A percentile compares a stretch with the other conserved stretches of the same genome.
Conservation (phyloP, 345 rosid genomes). For the Trapa incisa region DNA sequence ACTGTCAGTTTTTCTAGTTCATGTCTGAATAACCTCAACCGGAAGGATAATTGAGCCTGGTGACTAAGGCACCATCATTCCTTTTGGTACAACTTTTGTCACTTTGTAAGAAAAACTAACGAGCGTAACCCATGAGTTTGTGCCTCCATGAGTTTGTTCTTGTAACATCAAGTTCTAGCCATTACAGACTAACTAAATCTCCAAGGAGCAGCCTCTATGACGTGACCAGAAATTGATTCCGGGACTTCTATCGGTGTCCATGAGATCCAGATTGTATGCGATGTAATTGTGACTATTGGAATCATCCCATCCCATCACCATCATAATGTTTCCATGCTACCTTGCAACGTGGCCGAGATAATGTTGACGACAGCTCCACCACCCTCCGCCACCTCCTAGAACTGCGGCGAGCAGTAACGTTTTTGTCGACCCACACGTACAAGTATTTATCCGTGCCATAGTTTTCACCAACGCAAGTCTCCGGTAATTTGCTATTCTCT, state of each 20-base stretch:
- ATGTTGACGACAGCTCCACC: conserved; percentile 36
- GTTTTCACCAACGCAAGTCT: conserved; percentile 17
- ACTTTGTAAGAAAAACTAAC: too few relatives aligned
- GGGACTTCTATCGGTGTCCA: conserved; percentile 37
- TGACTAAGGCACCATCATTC: too few relatives aligned
- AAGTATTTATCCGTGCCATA: conserved; percentile 11
- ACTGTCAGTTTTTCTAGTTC: too few relatives aligned
- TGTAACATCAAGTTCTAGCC: too few relatives aligned
- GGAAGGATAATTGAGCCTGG: too few relatives aligned
- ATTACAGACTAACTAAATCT: conserved; percentile 15
- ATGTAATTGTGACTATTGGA: background rate
- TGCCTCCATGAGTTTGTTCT: too few relatives aligned
- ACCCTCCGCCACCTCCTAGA: conserved; percentile 31
- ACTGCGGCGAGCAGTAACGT: conserved; percentile 14
- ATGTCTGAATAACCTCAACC: too few relatives aligned
- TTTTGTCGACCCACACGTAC: conserved; percentile 31
- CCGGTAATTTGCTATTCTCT: conserved; percentile 17
- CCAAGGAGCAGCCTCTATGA: conserved; percentile 50
- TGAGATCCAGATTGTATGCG: conserved; percentile 24
- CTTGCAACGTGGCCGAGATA: conserved; percentile 13
- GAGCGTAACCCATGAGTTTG: too few relatives aligned
- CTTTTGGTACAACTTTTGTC: too few relatives aligned
- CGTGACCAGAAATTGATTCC: conserved; percentile 28
- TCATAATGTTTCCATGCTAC: conserved; percentile 26
- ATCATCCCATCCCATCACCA: conserved; percentile 42